Conservation (phyloP, 2,329 filamentous ascomycete species). For the Pezicula carpinea region DNA sequence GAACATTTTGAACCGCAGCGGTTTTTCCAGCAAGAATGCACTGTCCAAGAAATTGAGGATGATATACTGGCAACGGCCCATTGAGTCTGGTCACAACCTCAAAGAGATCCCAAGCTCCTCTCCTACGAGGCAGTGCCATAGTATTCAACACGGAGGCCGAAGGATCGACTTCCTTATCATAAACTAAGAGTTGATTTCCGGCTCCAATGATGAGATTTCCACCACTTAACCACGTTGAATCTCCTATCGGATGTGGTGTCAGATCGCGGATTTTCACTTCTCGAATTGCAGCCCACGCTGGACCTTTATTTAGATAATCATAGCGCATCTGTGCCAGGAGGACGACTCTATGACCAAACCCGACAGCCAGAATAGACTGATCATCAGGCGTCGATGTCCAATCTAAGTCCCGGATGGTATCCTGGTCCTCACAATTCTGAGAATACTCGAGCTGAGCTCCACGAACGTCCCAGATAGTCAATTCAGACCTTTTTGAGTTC, state of each 20-base stretch:
- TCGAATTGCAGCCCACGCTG: slow-evolving; percentile 83
- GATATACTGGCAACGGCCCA: slow-evolving; percentile 82
- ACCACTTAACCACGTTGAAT: slow-evolving; percentile 85
- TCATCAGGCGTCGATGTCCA: slow-evolving; percentile 91
- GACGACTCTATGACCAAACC: slow-evolving; percentile 80
- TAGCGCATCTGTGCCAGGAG: slow-evolving; percentile 85
- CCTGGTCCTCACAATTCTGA: slow-evolving; percentile 66
- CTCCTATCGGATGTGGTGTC: slow-evolving; percentile 86
- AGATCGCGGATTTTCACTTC: slow-evolving; percentile 77
- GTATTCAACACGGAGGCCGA: slow-evolving; percentile 29
- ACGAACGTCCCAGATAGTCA: slow-evolving; percentile 89
- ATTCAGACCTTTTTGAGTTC: slow-evolving; percentile 63
- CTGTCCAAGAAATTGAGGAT: slow-evolving; percentile 85
- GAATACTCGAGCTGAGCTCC: slow-evolving; percentile 78
- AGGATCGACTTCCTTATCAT: slow-evolving; percentile 69
- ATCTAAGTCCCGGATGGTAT: slow-evolving; percentile 80
- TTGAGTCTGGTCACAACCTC: slow-evolving; percentile 80
- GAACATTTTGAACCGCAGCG: slow-evolving; percentile 63
- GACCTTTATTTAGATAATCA: slow-evolving; percentile 81
- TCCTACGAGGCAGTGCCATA: slow-evolving; percentile 21
- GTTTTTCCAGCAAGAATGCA: slow-evolving; percentile 79
- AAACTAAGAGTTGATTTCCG: slow-evolving; percentile 86
- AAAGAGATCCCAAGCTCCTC: slow-evolving; percentile 57
- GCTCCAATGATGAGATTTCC: slow-evolving; percentile 83
- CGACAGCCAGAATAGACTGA: slow-evolving; percentile 87